phyloP scores from a whole-genome alignment of 2,329 filamentous ascomycete genomes.

The Triangularia verruculosa region DNA sequence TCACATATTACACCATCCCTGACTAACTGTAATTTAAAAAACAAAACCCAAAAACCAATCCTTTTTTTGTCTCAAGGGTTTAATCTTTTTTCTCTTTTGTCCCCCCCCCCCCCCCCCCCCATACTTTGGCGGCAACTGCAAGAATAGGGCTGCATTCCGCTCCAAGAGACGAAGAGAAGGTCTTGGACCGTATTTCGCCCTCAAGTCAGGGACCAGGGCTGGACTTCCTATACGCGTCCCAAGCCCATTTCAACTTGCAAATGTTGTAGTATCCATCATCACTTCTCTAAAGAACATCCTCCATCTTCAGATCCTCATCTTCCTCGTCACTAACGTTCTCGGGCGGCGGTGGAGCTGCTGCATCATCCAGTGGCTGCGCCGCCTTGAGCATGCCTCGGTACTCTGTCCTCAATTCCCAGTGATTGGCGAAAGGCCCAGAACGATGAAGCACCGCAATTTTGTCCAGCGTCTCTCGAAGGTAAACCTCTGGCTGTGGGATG shows the following conservation, averaged over 20 bases:
- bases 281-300: constrained; percentile 55
- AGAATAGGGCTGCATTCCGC: too few species aligned
- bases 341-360: constrained; percentile 46
- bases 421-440: constrained; percentile 78
- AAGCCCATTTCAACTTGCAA: not conserved
- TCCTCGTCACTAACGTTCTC: constrained; percentile 61
- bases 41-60: too few species aligned
- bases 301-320: constrained; percentile 70
- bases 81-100: too few species aligned
- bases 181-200: not conserved
- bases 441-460: constrained; percentile 80
- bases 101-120: not conserved
- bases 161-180: too few species aligned
- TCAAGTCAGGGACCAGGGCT: not conserved
- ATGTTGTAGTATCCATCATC: not conserved
- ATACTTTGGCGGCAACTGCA: too few species aligned
- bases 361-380: constrained; percentile 48
- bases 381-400: constrained; percentile 41
- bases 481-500: constrained; percentile 87
- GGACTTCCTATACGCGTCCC: not conserved
- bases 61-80: too few species aligned
- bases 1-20: too few species aligned
- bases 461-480: constrained; percentile 79
- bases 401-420: constrained; percentile 76
- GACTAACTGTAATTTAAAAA: too few species aligned